Conservation (phyloP, 2,329 filamentous ascomycete genomes). For the Clarireedia homoeocarpa region DNA sequence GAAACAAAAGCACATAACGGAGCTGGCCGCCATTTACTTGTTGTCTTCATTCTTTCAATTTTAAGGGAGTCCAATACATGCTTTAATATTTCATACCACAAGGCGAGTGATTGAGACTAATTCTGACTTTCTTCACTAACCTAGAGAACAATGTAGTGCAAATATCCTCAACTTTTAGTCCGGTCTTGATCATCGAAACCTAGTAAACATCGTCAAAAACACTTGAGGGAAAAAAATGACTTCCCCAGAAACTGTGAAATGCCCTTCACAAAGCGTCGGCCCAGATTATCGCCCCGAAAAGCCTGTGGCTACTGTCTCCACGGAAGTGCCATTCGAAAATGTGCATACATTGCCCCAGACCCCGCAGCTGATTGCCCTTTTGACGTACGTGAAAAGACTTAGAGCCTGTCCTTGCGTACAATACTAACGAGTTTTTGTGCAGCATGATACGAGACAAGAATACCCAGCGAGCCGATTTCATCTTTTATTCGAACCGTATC, state of each 20-base stretch:
- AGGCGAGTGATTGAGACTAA: conserved; percentile 2
- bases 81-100: not conserved
- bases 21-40: not conserved
- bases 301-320: conserved; percentile 83
- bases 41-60: conserved; percentile 5
- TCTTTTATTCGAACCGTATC: conserved; percentile 98
- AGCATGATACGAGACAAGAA: conserved; percentile 94
- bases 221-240: not conserved
- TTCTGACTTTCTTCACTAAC: not conserved
- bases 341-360: conserved; percentile 88
- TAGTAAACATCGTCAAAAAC: not conserved
- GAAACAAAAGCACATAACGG: not conserved
- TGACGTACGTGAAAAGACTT: conserved; percentile 63
- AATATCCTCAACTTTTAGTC: conserved; percentile 1
- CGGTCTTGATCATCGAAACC: not conserved
- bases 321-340: conserved; percentile 71
- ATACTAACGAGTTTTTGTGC: conserved; percentile 13
- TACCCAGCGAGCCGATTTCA: conserved; percentile 90
- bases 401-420: not conserved
- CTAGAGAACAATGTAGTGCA: not conserved
- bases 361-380: conserved; percentile 89
- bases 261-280: conserved; percentile 55
- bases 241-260: conserved; percentile 4
- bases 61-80: not conserved
- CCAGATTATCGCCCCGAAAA: conserved; percentile 74